These are phyloP conservation scores for Wallacemonas rigidus DNA, from an alignment of 208 protist species.

Conservation along the genomic window DNA sequence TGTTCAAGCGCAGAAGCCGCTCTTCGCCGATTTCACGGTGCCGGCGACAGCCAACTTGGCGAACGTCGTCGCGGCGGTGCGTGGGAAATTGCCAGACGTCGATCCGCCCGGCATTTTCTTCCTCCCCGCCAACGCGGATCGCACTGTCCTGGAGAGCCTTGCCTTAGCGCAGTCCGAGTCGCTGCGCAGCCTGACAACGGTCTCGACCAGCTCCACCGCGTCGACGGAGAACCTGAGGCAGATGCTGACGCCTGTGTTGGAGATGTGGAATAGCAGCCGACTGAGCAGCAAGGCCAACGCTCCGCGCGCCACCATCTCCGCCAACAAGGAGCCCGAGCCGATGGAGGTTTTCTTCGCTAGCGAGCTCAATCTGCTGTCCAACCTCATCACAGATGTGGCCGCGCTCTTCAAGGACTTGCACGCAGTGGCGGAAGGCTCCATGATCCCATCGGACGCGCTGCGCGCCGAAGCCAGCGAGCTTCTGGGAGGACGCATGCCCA, in stretches of 20 bases:
- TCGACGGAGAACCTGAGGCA: constrained; percentile 82
- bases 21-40: constrained; percentile 57
- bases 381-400: constrained; percentile 69
- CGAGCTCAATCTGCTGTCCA: constrained; percentile 73
- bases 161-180: constrained; percentile 54
- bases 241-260: constrained; percentile 82
- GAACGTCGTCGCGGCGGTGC: constrained; percentile 56
- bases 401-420: constrained; percentile 63
- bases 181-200: constrained; percentile 73
- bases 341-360: constrained; percentile 93
- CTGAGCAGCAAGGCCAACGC: constrained; percentile 20
- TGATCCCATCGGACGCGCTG: constrained; percentile 76
- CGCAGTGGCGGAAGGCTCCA: constrained; percentile 79
- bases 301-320: constrained; percentile 22
- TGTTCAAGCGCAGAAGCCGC: constrained; percentile 27
- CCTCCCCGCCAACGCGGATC: constrained; percentile 94
- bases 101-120: constrained; percentile 83
- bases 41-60: constrained; percentile 56
- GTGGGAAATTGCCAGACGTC: constrained; percentile 64
- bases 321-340: constrained; percentile 49
- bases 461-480: constrained; percentile 80
- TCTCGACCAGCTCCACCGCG: constrained; percentile 19
- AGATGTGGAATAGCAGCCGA: constrained; percentile 78
- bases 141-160: constrained; percentile 83
- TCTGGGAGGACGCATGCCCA: constrained; percentile 80